Evolutionary conservation across 371 early-diverging fungal species (phyloP), one percentile per base, ranked within the genome.

Genomic region (Syncephalastrum monosporum): DNA sequence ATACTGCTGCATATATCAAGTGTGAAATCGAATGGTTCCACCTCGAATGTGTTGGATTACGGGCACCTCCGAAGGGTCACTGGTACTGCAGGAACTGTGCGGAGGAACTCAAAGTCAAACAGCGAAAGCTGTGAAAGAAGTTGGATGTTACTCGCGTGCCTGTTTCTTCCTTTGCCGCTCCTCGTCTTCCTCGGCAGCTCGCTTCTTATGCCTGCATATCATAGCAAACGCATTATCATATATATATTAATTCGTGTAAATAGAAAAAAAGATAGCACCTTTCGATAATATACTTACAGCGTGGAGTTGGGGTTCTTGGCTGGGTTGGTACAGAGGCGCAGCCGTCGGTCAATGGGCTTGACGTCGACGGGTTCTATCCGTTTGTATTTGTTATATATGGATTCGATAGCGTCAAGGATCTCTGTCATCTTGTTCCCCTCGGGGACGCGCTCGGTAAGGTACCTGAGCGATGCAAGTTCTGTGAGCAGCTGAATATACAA

Each of bases 11-110:
- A 7, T 21, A 50, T 43, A 50, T 7, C 24, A 46, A 90, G 86
- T 97, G 96, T 64, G 89, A 89, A 42, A 87, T 90, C 51, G 93
- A 95, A 71, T 98, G 98, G 98, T 97, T 95, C 72, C 98, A 98
- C 79, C 82, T 89, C 61, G 86, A 82, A 33, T 98, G 98, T 71
- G 93, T 94, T 15, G 94, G 90, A 5, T 79, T 96, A 49, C 81
- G 84, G 21, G 76, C 79, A 13, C 87, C 87, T 10, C 94, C 94
- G 12, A 89, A 87, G 67, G 95, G 94, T 14, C 86, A 89, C 56
- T 98, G 98, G 98, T 93, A 86, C 60, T 98, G 98, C 68, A 82
- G 83, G 17, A 85, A 87, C 25, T 91, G 92, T 71, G 56, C 66
- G 8, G 69, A 65, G 29, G 75, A 80, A 38, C 57, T 74, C 33